These are phyloP conservation scores for Macrolepiota dolichaula DNA, from an alignment of 768 basidiomycete species.

Conservation along the genomic window DNA sequence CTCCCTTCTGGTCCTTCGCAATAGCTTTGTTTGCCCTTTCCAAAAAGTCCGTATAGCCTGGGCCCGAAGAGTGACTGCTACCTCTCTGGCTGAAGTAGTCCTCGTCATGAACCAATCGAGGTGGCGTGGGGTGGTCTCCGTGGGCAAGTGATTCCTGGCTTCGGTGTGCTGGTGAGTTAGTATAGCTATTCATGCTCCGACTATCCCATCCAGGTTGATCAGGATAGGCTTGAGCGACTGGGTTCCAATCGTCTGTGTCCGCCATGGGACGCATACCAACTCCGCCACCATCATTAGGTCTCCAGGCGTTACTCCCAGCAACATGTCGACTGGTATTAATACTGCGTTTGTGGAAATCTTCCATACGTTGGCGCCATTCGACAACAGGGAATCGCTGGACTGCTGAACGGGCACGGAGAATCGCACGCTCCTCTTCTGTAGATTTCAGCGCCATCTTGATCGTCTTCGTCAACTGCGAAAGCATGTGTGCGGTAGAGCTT, in stretches of 20 bases:
- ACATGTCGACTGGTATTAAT: conserved; percentile 66
- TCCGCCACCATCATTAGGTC: conserved; percentile 63
- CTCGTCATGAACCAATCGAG: conserved; percentile 34
- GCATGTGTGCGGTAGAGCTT: conserved; percentile 87
- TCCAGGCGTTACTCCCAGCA: conserved; percentile 77
- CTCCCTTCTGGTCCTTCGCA: conserved; percentile 71
- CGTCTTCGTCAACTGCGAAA: conserved; percentile 91
- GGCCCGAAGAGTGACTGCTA: conserved; percentile 28
- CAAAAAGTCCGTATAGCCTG: conserved; percentile 74
- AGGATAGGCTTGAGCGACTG: conserved; percentile 60
- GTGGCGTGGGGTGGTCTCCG: conserved; percentile 51
- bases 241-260: conserved; percentile 80
- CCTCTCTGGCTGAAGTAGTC: conserved; percentile 45
- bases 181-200: conserved; percentile 38
- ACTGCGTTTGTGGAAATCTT: conserved; percentile 90
- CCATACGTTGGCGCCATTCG: conserved; percentile 94
- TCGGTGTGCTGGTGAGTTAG: conserved; percentile 63
- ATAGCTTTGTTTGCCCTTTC: conserved; percentile 84
- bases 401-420: conserved; percentile 90
- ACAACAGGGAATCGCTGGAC: conserved; percentile 97
- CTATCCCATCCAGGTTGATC: conserved; percentile 76
- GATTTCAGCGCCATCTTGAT: conserved; percentile 94
- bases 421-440: conserved; percentile 84
- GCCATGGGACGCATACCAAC: conserved; percentile 45
- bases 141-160: conserved; percentile 57